Evolutionary conservation across 768 basidiomycete genomes (phyloP).

Genomic region (Boletus vinaceobasis): DNA sequence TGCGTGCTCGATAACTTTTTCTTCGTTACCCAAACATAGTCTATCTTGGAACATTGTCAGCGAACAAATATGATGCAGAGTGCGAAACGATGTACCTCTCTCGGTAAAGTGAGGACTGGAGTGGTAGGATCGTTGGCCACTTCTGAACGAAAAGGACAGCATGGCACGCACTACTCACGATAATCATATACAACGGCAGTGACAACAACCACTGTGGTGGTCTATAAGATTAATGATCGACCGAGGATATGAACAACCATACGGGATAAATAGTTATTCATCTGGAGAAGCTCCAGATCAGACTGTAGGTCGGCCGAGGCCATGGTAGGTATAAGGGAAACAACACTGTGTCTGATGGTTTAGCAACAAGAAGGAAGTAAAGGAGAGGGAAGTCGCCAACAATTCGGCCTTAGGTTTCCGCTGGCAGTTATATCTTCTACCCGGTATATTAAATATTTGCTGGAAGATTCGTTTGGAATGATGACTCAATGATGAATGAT

Average conservation of each 20-base stretch:
- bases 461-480: too few relatives aligned
- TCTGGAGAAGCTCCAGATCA: background rate
- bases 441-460: too few relatives aligned
- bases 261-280: background rate
- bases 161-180: background rate
- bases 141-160: too few relatives aligned
- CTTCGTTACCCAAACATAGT: too few relatives aligned
- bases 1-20: too few relatives aligned
- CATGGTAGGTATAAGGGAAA: background rate
- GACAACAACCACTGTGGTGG: background rate
- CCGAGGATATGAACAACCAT: background rate
- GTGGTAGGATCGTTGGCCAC: background rate
- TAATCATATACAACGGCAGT: conserved; percentile 5
- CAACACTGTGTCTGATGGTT: background rate
- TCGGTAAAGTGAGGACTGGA: background rate
- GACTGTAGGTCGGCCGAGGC: background rate
- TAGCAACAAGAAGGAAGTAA: background rate
- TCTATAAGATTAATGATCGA: background rate
- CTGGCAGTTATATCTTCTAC: background rate
- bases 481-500: too few relatives aligned
- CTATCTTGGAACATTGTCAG: too few relatives aligned
- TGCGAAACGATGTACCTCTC: background rate
- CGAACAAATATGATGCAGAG: background rate
- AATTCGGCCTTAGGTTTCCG: background rate
- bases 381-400: too few relatives aligned